phyloP scores from a whole-genome alignment of 2,329 filamentous ascomycete genomes.

The Penicillium janthinellum region DNA sequence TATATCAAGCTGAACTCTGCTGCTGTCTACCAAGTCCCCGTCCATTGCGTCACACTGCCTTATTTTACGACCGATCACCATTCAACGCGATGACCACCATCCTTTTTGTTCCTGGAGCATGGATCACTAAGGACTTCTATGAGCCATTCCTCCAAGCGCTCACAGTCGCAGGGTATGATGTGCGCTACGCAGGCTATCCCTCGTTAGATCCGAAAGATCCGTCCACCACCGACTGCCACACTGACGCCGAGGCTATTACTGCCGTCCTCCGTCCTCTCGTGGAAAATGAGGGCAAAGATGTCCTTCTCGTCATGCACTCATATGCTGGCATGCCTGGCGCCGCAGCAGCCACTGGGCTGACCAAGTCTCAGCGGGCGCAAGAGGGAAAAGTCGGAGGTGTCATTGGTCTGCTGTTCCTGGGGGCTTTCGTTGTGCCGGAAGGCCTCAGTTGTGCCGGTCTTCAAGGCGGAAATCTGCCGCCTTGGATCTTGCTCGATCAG shows the following conservation, averaged over 20 bases:
- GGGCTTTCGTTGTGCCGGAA: constrained; percentile 42
- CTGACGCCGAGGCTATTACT: constrained; percentile 38
- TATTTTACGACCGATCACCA: no score
- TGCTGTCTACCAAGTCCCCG: no score
- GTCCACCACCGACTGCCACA: constrained; percentile 30
- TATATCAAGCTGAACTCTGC: no score
- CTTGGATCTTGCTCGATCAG: constrained; percentile 29
- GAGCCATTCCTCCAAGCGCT: constrained; percentile 35
- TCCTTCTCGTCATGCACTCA: constrained; percentile 36
- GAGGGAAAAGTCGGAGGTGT: constrained; percentile 34
- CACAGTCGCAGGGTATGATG: constrained; percentile 32
- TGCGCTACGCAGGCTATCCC: constrained; percentile 31
- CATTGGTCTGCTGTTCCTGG: constrained; percentile 34
- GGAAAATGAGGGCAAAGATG: constrained; percentile 26
- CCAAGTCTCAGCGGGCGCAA: constrained; percentile 26
- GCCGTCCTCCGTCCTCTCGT: constrained; percentile 17
- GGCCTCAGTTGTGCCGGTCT: constrained; percentile 29
- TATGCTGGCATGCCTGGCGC: constrained; percentile 37
- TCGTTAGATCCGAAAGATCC: constrained; percentile 31
- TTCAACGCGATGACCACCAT: constrained; percentile 17
- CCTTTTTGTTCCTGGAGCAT: constrained; percentile 46
- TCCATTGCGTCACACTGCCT: no score
- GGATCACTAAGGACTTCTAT: constrained; percentile 40
- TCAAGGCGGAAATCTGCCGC: constrained; percentile 27
- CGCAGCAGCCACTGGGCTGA: constrained; percentile 30